Conservation (phyloP, 164 flowering plant species). For the Liriodendron chinense region DNA sequence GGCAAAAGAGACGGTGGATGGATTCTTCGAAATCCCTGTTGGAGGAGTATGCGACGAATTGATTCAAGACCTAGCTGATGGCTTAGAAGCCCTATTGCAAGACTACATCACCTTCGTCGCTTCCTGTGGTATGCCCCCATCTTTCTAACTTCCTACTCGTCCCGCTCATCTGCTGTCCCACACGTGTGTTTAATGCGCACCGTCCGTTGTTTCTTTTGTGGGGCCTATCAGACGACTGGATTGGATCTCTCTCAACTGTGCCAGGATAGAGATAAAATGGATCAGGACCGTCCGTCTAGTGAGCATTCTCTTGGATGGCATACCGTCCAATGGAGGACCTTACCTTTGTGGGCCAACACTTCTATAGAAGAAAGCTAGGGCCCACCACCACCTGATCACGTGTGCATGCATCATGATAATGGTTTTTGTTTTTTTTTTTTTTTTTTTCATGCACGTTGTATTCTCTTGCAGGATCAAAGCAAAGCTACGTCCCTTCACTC, state of each 20-base stretch:
- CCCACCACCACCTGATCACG: no score
- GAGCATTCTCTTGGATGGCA: no score
- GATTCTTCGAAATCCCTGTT: conserved; percentile 61
- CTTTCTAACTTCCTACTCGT: no score
- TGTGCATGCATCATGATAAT: not conserved
- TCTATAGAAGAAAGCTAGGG: no score
- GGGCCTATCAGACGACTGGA: not conserved
- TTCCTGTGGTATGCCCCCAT: conserved; percentile 64
- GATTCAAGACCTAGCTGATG: conserved; percentile 61
- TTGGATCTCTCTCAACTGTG: no score
- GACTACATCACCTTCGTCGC: conserved; percentile 71
- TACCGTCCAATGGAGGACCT: no score
- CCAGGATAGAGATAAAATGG: not conserved
- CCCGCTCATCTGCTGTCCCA: no score
- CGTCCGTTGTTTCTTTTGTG: no score
- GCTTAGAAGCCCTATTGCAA: conserved; percentile 55
- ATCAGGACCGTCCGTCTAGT: no score
- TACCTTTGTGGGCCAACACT: no score
- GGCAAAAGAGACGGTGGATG: conserved; percentile 57
- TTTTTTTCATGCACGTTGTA: not conserved
- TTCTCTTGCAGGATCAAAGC: conserved; percentile 54
- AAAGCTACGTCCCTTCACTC: conserved; percentile 71
- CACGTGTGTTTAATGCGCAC: no score
- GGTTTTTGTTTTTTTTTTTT: not conserved
- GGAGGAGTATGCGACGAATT: conserved; percentile 49